These are phyloP conservation scores for Chlamydomonas incerta DNA, from an alignment of 139 green algal genomes.

Conservation along the genomic window DNA sequence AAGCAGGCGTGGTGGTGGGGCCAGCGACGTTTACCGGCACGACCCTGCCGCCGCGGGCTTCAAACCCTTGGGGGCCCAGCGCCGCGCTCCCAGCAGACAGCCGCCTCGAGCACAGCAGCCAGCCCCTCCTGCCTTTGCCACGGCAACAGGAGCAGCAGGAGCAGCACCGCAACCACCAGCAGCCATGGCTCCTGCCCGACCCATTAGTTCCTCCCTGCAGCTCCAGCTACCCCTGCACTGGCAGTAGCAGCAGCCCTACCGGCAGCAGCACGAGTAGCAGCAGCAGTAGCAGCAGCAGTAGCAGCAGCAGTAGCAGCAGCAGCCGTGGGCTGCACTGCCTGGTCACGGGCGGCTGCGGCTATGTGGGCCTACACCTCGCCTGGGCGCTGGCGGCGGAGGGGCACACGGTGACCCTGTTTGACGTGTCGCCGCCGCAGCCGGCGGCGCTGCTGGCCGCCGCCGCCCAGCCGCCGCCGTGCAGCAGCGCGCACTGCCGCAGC, in stretches of 20 bases:
- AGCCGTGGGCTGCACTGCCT: neutral
- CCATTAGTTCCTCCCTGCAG: no score
- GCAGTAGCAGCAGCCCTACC: neutral
- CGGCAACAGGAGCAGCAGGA: no score
- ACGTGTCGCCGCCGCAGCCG: neutral
- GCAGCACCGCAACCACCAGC: neutral
- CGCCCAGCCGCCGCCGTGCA: neutral
- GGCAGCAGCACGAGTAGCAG: conserved; percentile 2
- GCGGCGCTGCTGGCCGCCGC: neutral
- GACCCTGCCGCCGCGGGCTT: no score
- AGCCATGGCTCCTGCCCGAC: neutral
- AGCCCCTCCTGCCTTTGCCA: no score
- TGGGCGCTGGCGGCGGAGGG: neutral
- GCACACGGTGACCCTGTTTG: neutral
- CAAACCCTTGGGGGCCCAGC: no score
- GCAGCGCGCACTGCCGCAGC: neutral
- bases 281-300: neutral
- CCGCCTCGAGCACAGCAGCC: no score
- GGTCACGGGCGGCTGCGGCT: neutral
- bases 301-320: neutral
- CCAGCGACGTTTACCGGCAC: no score
- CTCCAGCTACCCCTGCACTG: no score
- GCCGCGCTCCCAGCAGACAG: no score
- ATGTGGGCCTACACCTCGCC: neutral
- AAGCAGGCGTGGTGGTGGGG: no score